Conservation (phyloP, 2,329 filamentous ascomycete species). For the Fusarium mangiferae region DNA sequence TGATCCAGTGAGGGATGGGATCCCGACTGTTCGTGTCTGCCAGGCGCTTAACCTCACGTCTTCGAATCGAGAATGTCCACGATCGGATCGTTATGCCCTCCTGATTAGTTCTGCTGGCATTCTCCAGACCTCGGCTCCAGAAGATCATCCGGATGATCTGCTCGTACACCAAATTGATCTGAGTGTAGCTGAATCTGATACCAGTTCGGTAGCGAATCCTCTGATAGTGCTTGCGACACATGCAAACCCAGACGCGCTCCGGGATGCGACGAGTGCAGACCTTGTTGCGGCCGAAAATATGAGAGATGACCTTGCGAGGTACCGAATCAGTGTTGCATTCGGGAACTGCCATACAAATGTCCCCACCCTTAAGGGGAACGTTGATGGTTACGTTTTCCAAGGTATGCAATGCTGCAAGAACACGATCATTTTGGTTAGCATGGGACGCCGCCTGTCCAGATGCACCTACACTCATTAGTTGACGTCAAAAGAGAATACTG, state of each 20-base stretch:
- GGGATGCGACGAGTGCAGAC: conserved; percentile 77
- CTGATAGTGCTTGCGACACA: conserved; percentile 87
- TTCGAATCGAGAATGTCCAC: conserved; percentile 72
- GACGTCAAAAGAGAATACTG: neutral
- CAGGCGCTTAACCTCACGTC: conserved; percentile 70
- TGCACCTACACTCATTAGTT: conserved; percentile 7
- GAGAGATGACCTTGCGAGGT: conserved; percentile 79
- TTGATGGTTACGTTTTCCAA: conserved; percentile 29
- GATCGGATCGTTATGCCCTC: conserved; percentile 49
- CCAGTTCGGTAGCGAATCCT: conserved; percentile 75
- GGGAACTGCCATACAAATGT: conserved; percentile 64
- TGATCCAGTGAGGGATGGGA: conserved; percentile 56
- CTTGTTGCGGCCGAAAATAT: conserved; percentile 88
- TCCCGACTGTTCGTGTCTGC: conserved; percentile 46
- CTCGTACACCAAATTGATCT: conserved; percentile 71
- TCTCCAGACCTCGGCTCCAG: conserved; percentile 67
- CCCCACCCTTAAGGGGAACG: conserved; percentile 39
- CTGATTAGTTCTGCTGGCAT: conserved; percentile 40
- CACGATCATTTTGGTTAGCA: conserved; percentile 28
- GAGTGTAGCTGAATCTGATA: conserved; percentile 67
- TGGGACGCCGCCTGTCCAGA: conserved; percentile 4
- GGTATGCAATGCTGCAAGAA: conserved; percentile 28
- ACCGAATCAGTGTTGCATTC: conserved; percentile 70
- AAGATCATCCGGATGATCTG: conserved; percentile 71
- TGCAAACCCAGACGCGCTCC: conserved; percentile 76